These are phyloP conservation scores for Chimonanthus salicifolius DNA, from an alignment of 164 flowering plant genomes.

Conservation along the genomic window DNA sequence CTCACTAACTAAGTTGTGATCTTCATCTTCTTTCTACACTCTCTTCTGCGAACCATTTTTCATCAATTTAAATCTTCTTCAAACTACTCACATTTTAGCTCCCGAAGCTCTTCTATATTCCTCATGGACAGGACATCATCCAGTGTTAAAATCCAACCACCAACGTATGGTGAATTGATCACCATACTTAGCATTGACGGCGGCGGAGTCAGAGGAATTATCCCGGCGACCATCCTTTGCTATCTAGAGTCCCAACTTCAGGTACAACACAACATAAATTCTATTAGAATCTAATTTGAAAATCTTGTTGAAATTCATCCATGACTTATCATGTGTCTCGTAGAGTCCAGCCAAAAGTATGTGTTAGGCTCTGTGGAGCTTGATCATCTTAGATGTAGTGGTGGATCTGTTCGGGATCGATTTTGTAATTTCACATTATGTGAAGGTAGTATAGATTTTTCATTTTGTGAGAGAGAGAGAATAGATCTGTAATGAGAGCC, in stretches of 20 bases:
- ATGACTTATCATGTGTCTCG: too few relatives aligned
- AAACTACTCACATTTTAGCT: neutral
- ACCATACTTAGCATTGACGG: conserved; percentile 14
- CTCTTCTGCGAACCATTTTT: neutral
- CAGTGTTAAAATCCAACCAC: neutral
- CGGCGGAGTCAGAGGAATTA: conserved; percentile 10
- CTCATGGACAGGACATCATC: neutral
- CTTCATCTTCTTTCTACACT: neutral
- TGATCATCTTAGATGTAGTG: neutral
- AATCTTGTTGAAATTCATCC: too few relatives aligned
- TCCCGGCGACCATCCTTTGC: conserved; percentile 12
- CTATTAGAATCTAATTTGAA: neutral
- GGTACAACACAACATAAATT: neutral
- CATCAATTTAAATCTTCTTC: neutral
- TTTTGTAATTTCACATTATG: too few relatives aligned
- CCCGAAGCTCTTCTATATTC: neutral
- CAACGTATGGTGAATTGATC: conserved; percentile 4
- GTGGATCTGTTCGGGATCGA: neutral
- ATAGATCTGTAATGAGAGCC: too few relatives aligned
- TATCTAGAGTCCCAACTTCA: conserved; percentile 10
- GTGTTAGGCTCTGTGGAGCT: too few relatives aligned
- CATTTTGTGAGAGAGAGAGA: too few relatives aligned
- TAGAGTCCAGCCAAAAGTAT: neutral
- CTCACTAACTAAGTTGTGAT: neutral
- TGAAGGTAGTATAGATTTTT: too few relatives aligned